Percentiles rank a stretch among this genome's conserved stretches.
These are phyloP conservation scores for Claviceps sp. DNA, from an alignment of 2,329 filamentous ascomycete species.

Conservation along the genomic window DNA sequence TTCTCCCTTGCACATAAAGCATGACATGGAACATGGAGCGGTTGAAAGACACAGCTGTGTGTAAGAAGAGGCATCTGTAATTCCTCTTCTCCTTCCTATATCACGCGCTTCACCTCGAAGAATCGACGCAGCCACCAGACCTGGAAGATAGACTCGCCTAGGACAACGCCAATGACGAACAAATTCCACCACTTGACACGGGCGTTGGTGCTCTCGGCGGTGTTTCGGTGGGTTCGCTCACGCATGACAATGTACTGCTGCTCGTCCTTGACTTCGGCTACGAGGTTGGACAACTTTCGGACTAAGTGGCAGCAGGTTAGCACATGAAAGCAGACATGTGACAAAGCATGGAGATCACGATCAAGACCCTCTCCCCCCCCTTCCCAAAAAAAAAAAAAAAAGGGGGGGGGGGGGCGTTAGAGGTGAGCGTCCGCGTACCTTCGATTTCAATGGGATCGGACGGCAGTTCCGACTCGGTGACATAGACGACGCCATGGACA, in stretches of 20 bases:
- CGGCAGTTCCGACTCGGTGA: constrained; percentile 72
- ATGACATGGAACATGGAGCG: no score
- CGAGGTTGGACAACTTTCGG: constrained; percentile 66
- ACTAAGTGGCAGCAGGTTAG: constrained; percentile 36
- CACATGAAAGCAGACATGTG: not conserved
- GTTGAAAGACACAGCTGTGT: no score
- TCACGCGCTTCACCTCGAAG: constrained; percentile 71
- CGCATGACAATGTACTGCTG: constrained; percentile 93
- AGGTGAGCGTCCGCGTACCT: constrained; percentile 38
- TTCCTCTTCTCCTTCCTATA: constrained; percentile 26
- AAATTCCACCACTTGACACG: constrained; percentile 99
- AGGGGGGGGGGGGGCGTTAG: not conserved
- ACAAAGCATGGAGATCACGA: no score
- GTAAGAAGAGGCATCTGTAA: not conserved
- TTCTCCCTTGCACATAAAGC: no score
- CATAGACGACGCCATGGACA: constrained; percentile 96
- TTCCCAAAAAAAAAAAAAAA: not conserved
- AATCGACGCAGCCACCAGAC: constrained; percentile 99
- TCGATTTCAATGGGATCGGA: constrained; percentile 84
- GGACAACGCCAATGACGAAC: constrained; percentile 80
- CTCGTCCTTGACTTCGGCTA: constrained; percentile 92
- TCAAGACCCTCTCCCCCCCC: no score
- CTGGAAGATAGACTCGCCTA: constrained; percentile 91
- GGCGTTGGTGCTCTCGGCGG: constrained; percentile 93
- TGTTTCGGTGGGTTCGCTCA: constrained; percentile 94